Evolutionary conservation across 306 rosid genomes (phyloP).

Genomic region (Pterocarpus macrocarpus): DNA sequence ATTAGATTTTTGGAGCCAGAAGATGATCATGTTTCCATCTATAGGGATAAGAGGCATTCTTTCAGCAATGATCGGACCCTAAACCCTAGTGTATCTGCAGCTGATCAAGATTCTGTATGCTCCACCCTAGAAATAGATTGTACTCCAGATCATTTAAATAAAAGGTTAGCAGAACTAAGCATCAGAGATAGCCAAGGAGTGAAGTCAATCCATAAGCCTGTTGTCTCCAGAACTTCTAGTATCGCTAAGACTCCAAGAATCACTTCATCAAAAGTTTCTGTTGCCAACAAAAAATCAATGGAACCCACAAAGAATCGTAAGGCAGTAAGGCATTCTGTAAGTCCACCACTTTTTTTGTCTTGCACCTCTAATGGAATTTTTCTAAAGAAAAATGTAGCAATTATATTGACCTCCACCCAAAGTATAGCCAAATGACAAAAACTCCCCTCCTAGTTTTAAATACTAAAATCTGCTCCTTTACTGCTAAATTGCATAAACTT

Average conservation of each 20-base stretch:
- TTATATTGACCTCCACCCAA: background rate
- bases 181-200: conserved; percentile 54
- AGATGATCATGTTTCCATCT: conserved; percentile 48
- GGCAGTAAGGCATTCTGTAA: conserved; percentile 58
- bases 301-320: conserved; percentile 63
- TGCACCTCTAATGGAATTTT: background rate
- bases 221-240: conserved; percentile 62
- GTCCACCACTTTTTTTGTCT: conserved; percentile 4
- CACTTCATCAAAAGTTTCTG: conserved; percentile 60
- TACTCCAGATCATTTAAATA: conserved; percentile 61
- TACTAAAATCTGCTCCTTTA: conserved; percentile 6
- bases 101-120: conserved; percentile 75
- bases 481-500: conserved; percentile 6
- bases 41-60: conserved; percentile 67
- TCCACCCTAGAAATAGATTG: conserved; percentile 77
- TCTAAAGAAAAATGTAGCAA: background rate
- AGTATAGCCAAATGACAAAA: background rate
- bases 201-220: conserved; percentile 58
- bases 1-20: conserved; percentile 78
- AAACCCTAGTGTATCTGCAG: conserved; percentile 89
- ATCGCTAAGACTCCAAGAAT: conserved; percentile 54
- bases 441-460: conserved; percentile 14
- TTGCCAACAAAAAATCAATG: conserved; percentile 59
- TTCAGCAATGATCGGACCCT: conserved; percentile 73
- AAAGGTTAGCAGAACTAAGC: conserved; percentile 60